Percentiles rank a stretch among this genome's conserved stretches.
phyloP scores from a whole-genome alignment of 495 filamentous ascomycete genomes.

The Podospora pseudoanserina region DNA sequence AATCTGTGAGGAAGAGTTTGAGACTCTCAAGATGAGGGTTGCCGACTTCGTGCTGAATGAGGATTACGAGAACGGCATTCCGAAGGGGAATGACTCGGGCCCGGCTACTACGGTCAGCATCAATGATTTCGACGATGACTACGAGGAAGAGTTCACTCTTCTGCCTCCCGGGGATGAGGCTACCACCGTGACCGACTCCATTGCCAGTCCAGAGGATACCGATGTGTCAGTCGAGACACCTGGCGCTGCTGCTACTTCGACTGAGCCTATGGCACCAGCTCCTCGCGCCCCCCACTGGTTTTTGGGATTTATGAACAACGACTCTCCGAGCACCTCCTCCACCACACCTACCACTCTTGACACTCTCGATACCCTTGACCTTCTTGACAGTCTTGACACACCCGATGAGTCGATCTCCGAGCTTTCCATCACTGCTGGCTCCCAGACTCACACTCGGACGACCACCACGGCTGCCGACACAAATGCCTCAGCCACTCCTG shows the following conservation, averaged over 20 bases:
- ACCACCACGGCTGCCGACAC: not conserved
- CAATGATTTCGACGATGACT: not conserved
- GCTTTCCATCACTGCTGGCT: not conserved
- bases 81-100: not conserved
- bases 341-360: too few relatives aligned
- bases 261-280: not conserved
- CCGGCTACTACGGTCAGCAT: not conserved
- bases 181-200: not conserved
- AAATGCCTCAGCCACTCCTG: too few relatives aligned
- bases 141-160: not conserved
- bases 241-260: not conserved
- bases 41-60: not conserved
- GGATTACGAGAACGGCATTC: not conserved
- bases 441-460: not conserved
- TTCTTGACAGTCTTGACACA: not conserved
- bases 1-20: not conserved
- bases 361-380: not conserved
- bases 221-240: not conserved
- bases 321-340: too few relatives aligned
- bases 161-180: not conserved
- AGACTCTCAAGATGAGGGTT: not conserved
- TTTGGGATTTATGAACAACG: not conserved
- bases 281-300: not conserved
- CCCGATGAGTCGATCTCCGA: not conserved
- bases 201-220: not conserved